Evolutionary conservation across 192 early-diverging fungal species (phyloP).

Genomic region (Rhizoclosmatium globosum): DNA sequence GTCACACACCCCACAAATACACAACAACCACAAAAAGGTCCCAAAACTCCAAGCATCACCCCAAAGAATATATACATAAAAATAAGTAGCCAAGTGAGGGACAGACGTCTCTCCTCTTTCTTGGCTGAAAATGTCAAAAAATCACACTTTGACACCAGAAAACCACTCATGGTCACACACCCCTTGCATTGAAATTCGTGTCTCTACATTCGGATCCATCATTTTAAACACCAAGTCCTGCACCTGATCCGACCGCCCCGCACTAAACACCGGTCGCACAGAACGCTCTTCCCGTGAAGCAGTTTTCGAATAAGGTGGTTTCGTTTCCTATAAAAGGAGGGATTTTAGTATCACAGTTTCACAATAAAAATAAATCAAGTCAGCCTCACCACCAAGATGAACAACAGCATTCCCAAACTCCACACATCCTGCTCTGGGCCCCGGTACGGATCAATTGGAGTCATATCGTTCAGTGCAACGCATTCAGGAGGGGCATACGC

Average conservation of each 20-base stretch:
- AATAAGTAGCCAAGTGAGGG: too few relatives aligned
- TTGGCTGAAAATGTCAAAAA: too few relatives aligned
- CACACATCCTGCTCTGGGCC: slow-evolving; percentile 84
- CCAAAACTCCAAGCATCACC: too few relatives aligned
- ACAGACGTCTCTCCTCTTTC: too few relatives aligned
- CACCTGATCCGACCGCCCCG: slow-evolving; percentile 16
- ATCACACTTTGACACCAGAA: too few relatives aligned
- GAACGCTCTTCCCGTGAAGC: slow-evolving; percentile 17
- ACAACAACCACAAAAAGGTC: too few relatives aligned
- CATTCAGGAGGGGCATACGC: slow-evolving; percentile 84
- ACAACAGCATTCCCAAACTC: slow-evolving; percentile 81
- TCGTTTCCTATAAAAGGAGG: slow-evolving; percentile 56
- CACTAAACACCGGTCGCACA: slow-evolving; percentile 22
- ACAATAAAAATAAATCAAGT: slow-evolving; percentile 41
- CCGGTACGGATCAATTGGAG: slow-evolving; percentile 73
- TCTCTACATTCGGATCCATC: slow-evolving; percentile 73
- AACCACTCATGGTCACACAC: slow-evolving; percentile 83
- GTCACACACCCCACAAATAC: too few relatives aligned
- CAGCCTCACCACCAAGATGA: slow-evolving; percentile 61
- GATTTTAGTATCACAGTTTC: slow-evolving; percentile 2
- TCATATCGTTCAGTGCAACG: slow-evolving; percentile 69
- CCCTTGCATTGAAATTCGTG: slow-evolving; percentile 81
- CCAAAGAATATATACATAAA: too few relatives aligned
- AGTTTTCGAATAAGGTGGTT: slow-evolving; percentile 31
- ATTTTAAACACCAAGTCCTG: slow-evolving; percentile 72